Conservation (phyloP, 495 filamentous ascomycete genomes). For the Diplogelasinospora grovesii region DNA sequence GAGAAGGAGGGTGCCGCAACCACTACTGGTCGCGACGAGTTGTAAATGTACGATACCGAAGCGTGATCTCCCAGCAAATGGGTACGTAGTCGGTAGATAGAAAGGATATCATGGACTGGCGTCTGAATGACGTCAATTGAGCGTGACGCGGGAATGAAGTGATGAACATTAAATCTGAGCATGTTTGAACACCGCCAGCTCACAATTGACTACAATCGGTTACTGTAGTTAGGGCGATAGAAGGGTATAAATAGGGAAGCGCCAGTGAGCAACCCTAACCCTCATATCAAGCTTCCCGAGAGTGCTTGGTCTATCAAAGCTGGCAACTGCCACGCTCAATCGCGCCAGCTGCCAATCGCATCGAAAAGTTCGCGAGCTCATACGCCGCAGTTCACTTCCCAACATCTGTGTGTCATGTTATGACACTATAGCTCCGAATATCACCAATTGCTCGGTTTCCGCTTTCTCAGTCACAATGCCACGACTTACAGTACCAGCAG, state of each 20-base stretch:
- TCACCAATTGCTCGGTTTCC: not conserved
- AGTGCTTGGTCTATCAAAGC: too few relatives aligned
- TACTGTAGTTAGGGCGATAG: not conserved
- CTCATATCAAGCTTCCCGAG: not conserved
- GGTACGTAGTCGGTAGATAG: too few relatives aligned
- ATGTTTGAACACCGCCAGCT: too few relatives aligned
- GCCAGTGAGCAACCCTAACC: not conserved
- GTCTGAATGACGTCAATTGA: too few relatives aligned
- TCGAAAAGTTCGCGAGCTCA: slow-evolving; percentile 3
- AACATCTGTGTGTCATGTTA: too few relatives aligned
- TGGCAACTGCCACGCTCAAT: slow-evolving; percentile 2
- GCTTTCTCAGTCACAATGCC: slow-evolving; percentile 4
- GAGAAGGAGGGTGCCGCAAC: slow-evolving; percentile 25
- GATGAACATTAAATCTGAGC: too few relatives aligned
- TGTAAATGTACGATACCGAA: too few relatives aligned
- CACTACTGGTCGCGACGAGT: slow-evolving; percentile 31
- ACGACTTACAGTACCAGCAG: slow-evolving; percentile 5
- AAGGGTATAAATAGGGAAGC: not conserved
- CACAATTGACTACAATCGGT: not conserved
- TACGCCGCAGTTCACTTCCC: too few relatives aligned
- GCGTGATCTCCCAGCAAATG: too few relatives aligned
- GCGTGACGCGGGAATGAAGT: too few relatives aligned
- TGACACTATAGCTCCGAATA: slow-evolving; percentile 3
- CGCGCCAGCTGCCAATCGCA: slow-evolving; percentile 2
- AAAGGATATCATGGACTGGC: too few relatives aligned